Evolutionary conservation across 2,329 filamentous ascomycete species (phyloP).

Genomic region (Ceratocystis huliohia): DNA sequence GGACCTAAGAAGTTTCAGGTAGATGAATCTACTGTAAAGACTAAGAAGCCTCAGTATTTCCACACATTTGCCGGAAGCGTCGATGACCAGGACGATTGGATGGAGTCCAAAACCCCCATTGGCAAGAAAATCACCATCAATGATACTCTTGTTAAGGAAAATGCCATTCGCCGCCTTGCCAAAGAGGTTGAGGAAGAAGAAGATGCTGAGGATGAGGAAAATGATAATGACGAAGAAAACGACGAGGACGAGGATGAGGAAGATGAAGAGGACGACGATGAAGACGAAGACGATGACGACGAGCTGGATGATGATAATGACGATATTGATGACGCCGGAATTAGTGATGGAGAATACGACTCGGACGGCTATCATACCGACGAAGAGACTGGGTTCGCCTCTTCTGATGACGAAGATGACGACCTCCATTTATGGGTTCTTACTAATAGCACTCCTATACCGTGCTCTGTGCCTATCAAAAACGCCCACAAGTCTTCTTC

Average conservation of each 20-base stretch:
- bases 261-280: slow-evolving; percentile 37
- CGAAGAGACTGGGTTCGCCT: slow-evolving; percentile 54
- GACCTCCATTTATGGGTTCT: slow-evolving; percentile 50
- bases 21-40: slow-evolving; percentile 17
- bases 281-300: slow-evolving; percentile 35
- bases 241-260: slow-evolving; percentile 39
- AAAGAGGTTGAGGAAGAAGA: slow-evolving; percentile 89
- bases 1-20: slow-evolving; percentile 20
- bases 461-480: slow-evolving; percentile 5
- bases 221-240: slow-evolving; percentile 36
- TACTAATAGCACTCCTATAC: slow-evolving; percentile 29
- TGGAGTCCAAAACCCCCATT: slow-evolving; percentile 53
- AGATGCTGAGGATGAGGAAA: slow-evolving; percentile 52
- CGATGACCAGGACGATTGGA: slow-evolving; percentile 82
- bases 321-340: slow-evolving; percentile 46
- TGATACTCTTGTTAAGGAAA: slow-evolving; percentile 83
- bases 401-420: slow-evolving; percentile 52
- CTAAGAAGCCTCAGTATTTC: slow-evolving; percentile 51
- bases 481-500: not conserved
- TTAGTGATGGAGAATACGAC: slow-evolving; percentile 50
- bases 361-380: slow-evolving; percentile 65
- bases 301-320: slow-evolving; percentile 41
- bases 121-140: slow-evolving; percentile 68
- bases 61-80: slow-evolving; percentile 84
- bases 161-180: slow-evolving; percentile 69